phyloP scores from a whole-genome alignment of 257 asterid genomes.

The Solanum tarijense region DNA sequence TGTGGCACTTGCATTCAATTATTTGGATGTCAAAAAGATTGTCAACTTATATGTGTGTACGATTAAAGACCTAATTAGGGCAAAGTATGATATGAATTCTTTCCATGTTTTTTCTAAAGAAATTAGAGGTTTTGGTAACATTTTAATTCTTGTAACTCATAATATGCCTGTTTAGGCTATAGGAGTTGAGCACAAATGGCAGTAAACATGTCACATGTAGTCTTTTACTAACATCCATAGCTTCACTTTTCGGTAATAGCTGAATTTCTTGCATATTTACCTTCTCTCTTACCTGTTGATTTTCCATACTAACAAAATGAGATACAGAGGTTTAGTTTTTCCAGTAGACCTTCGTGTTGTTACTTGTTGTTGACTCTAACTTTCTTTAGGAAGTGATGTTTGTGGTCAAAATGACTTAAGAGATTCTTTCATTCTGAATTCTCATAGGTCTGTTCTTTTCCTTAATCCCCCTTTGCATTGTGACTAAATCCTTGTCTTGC shows the following conservation, averaged over 20 bases:
- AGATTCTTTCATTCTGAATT: neutral
- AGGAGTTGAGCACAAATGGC: neutral
- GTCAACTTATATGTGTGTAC: neutral
- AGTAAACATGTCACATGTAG: neutral
- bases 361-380: neutral
- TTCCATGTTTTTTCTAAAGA: neutral
- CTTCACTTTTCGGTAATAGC: neutral
- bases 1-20: neutral
- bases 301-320: neutral
- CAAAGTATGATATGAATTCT: neutral
- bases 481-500: neutral
- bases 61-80: neutral
- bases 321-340: neutral
- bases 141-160: neutral
- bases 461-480: neutral
- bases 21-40: neutral
- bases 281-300: neutral
- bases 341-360: neutral
- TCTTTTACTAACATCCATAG: neutral
- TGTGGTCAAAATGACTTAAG: neutral
- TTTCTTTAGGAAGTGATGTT: neutral
- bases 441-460: neutral
- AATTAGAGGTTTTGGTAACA: neutral
- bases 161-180: neutral
- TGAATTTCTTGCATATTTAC: neutral